These are phyloP conservation scores for Cladorrhinum sp. DNA, from an alignment of 2,329 filamentous ascomycete species.

Conservation along the genomic window DNA sequence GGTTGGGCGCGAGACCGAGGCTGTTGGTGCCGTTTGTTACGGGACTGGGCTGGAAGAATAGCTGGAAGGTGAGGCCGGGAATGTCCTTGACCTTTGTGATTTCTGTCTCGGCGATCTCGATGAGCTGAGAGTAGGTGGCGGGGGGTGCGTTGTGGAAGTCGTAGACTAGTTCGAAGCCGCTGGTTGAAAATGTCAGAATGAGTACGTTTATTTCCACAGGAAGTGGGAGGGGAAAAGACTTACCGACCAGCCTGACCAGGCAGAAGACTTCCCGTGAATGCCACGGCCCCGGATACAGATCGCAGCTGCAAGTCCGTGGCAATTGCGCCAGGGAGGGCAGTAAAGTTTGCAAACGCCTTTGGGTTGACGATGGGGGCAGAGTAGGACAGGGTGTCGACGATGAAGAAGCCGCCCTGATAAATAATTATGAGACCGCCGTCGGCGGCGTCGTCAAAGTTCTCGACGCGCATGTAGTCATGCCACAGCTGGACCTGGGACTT, in stretches of 20 bases:
- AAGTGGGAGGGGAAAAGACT: no score
- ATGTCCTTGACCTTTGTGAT: not conserved
- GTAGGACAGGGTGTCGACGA: not conserved
- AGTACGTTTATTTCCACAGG: no score
- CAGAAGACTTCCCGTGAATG: not conserved
- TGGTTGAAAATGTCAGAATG: no score
- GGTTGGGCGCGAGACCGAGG: constrained; percentile 19
- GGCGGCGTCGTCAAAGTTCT: not conserved
- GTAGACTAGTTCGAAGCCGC: not conserved
- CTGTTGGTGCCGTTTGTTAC: constrained; percentile 20
- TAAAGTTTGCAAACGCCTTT: not conserved
- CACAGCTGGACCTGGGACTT: not conserved
- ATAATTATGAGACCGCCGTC: not conserved
- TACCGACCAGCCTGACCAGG: not conserved
- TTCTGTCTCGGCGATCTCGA: not conserved
- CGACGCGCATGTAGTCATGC: not conserved
- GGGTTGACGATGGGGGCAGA: not conserved
- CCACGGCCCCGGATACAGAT: not conserved
- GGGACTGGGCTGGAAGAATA: constrained; percentile 2
- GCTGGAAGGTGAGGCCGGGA: not conserved
- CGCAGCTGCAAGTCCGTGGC: not conserved
- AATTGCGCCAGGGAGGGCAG: not conserved
- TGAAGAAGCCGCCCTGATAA: not conserved
- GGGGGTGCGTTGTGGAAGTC: not conserved
- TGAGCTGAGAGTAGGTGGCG: not conserved